phyloP scores from a whole-genome alignment of 164 flowering plant genomes.

The Malania oleifera region DNA sequence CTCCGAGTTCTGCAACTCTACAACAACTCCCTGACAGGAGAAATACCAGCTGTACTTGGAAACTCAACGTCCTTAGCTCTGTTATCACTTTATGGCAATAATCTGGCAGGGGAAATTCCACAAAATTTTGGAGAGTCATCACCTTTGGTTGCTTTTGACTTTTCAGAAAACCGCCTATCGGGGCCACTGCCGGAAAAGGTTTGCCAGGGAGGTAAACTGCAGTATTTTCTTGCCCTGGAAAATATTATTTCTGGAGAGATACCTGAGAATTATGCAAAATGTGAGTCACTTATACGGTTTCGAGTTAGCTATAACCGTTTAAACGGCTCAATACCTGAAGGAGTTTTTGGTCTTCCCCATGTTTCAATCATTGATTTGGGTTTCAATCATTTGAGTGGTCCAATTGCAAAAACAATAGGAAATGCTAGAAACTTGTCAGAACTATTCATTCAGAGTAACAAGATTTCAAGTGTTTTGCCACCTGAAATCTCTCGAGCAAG shows the following conservation, averaged over 20 bases:
- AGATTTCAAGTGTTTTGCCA: constrained; percentile 69
- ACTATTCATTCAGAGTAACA: constrained; percentile 62
- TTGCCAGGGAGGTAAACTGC: constrained; percentile 67
- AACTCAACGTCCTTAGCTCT: constrained; percentile 52
- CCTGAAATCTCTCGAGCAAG: constrained; percentile 54
- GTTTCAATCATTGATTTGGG: constrained; percentile 69
- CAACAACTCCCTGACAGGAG: constrained; percentile 82
- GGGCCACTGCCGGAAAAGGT: constrained; percentile 65
- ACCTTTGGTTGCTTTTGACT: constrained; percentile 44
- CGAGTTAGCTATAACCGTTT: constrained; percentile 67
- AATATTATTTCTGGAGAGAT: constrained; percentile 65
- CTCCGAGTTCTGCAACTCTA: constrained; percentile 63
- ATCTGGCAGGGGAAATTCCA: constrained; percentile 66
- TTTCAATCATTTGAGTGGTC: constrained; percentile 54
- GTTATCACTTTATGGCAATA: constrained; percentile 65
- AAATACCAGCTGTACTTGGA: constrained; percentile 54
- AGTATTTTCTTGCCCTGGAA: constrained; percentile 55
- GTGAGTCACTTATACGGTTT: constrained; percentile 61
- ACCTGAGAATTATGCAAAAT: constrained; percentile 54
- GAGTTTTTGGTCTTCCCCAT: constrained; percentile 63
- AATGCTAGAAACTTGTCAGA: constrained; percentile 70
- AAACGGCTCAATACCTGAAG: constrained; percentile 60
- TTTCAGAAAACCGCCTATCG: constrained; percentile 68
- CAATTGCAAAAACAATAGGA: constrained; percentile 37
- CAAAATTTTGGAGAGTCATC: constrained; percentile 50